Conservation (phyloP, 805 yeast genomes). For the Blastobotrys parvus region DNA sequence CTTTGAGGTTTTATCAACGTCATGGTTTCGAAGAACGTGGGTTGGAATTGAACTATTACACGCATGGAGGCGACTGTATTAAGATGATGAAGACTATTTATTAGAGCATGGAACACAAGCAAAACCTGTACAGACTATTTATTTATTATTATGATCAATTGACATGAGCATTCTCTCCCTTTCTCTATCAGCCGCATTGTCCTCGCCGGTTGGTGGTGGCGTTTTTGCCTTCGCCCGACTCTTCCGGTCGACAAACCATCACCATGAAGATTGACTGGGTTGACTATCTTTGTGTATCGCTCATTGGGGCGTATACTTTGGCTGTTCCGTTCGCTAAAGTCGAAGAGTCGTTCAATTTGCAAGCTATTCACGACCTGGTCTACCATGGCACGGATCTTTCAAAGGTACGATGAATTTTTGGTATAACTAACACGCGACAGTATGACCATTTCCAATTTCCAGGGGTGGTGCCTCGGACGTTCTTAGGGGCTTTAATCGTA, state of each 20-base stretch:
- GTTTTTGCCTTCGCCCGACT: no score
- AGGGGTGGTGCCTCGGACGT: conserved; percentile 84
- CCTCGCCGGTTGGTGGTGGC: no score
- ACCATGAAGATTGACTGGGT: conserved; percentile 20
- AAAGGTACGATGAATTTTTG: not conserved
- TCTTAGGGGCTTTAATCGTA: conserved; percentile 58
- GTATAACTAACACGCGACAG: conserved; percentile 11
- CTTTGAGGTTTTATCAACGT: conserved; percentile 10
- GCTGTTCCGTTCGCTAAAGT: conserved; percentile 82
- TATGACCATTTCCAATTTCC: conserved; percentile 79
- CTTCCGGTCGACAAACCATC: no score
- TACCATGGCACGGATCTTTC: conserved; percentile 42
- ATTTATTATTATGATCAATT: no score
- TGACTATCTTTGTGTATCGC: conserved; percentile 35
- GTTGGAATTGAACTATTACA: conserved; percentile 3
- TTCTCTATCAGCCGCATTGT: no score
- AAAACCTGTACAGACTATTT: no score
- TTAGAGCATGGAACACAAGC: no score
- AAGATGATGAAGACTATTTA: not conserved
- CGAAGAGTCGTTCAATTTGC: conserved; percentile 87
- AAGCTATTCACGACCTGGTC: conserved; percentile 78
- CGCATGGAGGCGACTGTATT: not conserved
- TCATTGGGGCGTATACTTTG: conserved; percentile 42
- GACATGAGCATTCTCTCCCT: no score
- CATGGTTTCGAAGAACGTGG: conserved; percentile 11